Base-by-base conservation (phyloP, 176 grass and related monocot genomes). In the Oryza longistaminata region DNA sequence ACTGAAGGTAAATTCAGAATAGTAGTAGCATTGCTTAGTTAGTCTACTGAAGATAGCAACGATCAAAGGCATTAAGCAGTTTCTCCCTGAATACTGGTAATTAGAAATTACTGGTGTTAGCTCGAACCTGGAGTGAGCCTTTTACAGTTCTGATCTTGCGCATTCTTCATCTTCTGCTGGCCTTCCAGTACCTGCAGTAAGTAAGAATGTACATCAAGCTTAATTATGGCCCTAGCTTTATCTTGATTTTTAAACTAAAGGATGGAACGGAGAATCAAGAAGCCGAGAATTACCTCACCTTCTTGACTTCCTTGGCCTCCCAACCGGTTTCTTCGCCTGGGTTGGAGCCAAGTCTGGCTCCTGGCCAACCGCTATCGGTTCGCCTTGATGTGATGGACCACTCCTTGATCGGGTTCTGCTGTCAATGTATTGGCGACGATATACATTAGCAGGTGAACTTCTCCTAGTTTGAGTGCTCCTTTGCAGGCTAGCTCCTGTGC, bases 261-360 rank as follows among this genome's bases (percentile, higher is more conserved):
- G 24, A 74, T 14, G 34, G 73, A 37, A 58, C 62, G 45, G 13
- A 69, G 50, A 48, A 87, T 58, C 12, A 5, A 40, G 35, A 60
- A 17, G 17, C 2, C 29, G 24, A 25, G 55, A 69, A 3, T 81
- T 22, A 26, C 68, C 78, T 87, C 62, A 87, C 64, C 62, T 70
- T 50, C 24, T 22, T 5, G 21, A 37, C 75, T 70, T 87, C 71
- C 71, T 87, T 0, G 49, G 71, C 50, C 86, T 82, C 48, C 79
- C 86, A 70, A 46, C 62, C 22, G 65, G 50, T 31, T 27, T 82
- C 79, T 77, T 88, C 26, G 11, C 79, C 79, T 70, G 49, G 39
- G 21, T 33, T 6, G 34, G 73, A 9, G 64, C 26, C 14, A 43
- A 13, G 11, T 70, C n/a, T 6, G 37, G 6, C 21, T 71, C 65